These are phyloP conservation scores for Ophiostoma fasciatum DNA, from an alignment of 2,329 filamentous ascomycete genomes.

Conservation along the genomic window DNA sequence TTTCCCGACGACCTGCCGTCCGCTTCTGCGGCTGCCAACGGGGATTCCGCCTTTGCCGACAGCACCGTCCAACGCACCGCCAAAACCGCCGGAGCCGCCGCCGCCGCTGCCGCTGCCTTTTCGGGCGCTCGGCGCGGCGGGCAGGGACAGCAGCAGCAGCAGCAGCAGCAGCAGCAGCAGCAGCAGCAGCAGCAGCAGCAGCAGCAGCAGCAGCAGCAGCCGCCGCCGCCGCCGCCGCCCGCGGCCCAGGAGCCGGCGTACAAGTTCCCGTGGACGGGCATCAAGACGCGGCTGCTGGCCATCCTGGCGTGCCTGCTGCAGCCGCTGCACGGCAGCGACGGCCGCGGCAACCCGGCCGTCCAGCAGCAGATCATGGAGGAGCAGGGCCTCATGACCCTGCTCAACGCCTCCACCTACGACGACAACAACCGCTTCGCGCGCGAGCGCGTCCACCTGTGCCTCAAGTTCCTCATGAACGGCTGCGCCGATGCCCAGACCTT, in stretches of 20 bases:
- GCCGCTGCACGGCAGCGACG: constrained; percentile 50
- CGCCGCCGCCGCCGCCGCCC: constrained; percentile 28
- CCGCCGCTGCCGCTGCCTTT: background rate
- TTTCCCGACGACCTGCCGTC: constrained; percentile 34
- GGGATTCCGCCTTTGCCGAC: background rate
- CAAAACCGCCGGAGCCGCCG: too few relatives aligned
- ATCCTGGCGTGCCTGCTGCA: constrained; percentile 82
- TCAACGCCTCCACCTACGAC: constrained; percentile 83
- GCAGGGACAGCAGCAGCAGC: constrained; percentile 14
- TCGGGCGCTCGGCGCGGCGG: too few relatives aligned
- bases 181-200: constrained; percentile 18
- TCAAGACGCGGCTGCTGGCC: constrained; percentile 85
- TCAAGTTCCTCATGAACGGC: constrained; percentile 70
- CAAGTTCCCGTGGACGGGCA: constrained; percentile 53
- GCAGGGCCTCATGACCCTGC: constrained; percentile 72
- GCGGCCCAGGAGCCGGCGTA: constrained; percentile 48
- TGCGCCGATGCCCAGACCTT: constrained; percentile 59
- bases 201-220: constrained; percentile 15
- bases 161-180: constrained; percentile 13
- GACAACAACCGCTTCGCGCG: constrained; percentile 90
- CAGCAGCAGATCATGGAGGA: constrained; percentile 78
- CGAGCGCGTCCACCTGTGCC: constrained; percentile 74
- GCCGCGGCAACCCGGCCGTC: constrained; percentile 54
- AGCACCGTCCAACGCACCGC: background rate
- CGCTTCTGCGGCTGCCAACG: too few relatives aligned